These are phyloP conservation scores for Trichoderma simmonsii DNA, from an alignment of 2,329 filamentous ascomycete genomes.

Conservation along the genomic window DNA sequence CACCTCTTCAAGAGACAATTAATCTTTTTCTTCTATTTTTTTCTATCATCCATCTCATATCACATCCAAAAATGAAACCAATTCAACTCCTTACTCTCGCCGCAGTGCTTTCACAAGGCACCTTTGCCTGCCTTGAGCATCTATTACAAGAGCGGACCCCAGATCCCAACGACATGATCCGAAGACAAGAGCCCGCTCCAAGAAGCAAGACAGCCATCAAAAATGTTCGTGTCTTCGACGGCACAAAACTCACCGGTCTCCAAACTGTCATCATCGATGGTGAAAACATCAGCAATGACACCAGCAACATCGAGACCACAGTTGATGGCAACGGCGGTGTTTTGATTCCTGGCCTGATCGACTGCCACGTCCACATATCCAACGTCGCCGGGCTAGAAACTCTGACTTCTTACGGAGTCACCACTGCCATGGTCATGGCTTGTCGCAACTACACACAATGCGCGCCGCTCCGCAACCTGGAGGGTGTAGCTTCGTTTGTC, in stretches of 20 bases:
- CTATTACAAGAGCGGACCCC: not conserved
- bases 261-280: constrained; percentile 10
- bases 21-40: not conserved
- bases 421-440: constrained; percentile 2
- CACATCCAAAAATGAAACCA: not conserved
- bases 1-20: not conserved
- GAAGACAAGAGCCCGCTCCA: not conserved
- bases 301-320: not conserved
- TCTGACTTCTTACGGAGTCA: not conserved
- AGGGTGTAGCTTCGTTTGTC: constrained; percentile 3
- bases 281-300: not conserved
- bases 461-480: not conserved
- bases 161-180: not conserved
- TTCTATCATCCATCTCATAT: not conserved
- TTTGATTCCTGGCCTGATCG: not conserved
- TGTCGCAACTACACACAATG: constrained; percentile 11
- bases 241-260: not conserved
- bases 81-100: not conserved
- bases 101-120: not conserved
- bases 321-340: constrained; percentile 1
- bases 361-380: constrained; percentile 9
- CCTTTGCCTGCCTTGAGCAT: not conserved
- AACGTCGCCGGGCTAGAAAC: not conserved
- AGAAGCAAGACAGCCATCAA: not conserved
- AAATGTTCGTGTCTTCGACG: constrained; percentile 3